Evolutionary conservation across 495 filamentous ascomycete genomes (phyloP).

Genomic region (Schizothecium vesticola): DNA sequence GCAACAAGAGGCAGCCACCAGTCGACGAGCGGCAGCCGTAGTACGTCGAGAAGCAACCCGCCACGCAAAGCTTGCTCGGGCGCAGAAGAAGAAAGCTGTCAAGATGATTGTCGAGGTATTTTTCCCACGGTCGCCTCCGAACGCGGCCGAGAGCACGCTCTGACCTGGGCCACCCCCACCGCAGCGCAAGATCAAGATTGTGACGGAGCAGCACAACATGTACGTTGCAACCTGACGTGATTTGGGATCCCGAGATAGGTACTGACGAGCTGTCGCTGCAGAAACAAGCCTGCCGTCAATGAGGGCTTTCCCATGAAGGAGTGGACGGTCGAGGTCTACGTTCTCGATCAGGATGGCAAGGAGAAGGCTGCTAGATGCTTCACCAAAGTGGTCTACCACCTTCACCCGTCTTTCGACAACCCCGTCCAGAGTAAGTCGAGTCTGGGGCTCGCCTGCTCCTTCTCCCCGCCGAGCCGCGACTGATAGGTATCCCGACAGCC

Average conservation of each 20-base stretch:
- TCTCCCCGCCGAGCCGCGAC: neutral
- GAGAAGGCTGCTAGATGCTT: constrained; percentile 76
- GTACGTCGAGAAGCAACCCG: neutral
- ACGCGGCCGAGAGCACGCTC: neutral
- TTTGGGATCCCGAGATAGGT: neutral
- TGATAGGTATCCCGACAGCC: constrained; percentile 41
- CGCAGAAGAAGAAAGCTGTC: constrained; percentile 15
- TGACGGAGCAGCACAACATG: constrained; percentile 86
- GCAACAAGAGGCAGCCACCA: neutral
- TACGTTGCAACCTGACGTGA: constrained; percentile 45
- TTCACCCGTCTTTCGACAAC: constrained; percentile 89
- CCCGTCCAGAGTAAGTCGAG: constrained; percentile 64
- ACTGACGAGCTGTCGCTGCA: constrained; percentile 19
- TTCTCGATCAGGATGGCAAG: constrained; percentile 57
- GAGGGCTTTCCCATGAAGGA: constrained; percentile 90
- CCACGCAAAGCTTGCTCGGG: neutral
- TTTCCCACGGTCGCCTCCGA: neutral
- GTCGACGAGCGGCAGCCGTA: too few relatives aligned
- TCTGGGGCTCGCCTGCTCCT: neutral
- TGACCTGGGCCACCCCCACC: constrained; percentile 2
- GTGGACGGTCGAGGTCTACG: constrained; percentile 59
- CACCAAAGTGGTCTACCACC: constrained; percentile 83
- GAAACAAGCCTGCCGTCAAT: constrained; percentile 63
- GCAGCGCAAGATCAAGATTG: constrained; percentile 78
- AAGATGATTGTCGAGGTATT: constrained; percentile 33